These are phyloP conservation scores for Polygonum aviculare DNA, from an alignment of 148 eudicot species.

Conservation along the genomic window DNA sequence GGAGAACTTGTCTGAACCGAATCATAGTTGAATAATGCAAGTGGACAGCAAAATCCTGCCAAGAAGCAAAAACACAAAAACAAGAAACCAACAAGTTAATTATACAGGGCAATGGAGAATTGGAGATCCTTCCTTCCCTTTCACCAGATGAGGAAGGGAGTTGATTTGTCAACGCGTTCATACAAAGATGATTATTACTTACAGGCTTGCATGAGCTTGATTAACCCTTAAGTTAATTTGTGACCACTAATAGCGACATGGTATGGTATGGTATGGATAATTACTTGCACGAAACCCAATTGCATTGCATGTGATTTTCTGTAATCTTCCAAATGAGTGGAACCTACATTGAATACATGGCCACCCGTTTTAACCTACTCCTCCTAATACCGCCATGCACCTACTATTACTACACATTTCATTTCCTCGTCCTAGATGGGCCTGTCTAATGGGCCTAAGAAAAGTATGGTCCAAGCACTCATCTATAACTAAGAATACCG, in stretches of 20 bases:
- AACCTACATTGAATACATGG: neutral
- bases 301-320: slow-evolving; percentile 1
- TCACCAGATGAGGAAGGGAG: neutral
- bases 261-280: neutral
- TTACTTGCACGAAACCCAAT: slow-evolving; percentile 7
- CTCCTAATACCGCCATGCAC: neutral
- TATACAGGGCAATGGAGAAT: neutral
- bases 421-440: neutral
- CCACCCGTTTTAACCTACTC: neutral
- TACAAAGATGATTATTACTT: neutral
- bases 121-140: neutral
- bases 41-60: neutral
- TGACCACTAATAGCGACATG: neutral
- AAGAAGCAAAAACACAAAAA: neutral
- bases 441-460: neutral
- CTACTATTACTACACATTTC: too few relatives aligned
- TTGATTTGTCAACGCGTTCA: neutral
- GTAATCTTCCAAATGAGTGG: neutral
- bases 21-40: neutral
- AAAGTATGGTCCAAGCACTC: neutral
- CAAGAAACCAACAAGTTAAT: slow-evolving; percentile 1
- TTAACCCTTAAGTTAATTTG: neutral
- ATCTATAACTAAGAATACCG: neutral
- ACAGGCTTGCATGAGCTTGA: neutral
- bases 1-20: neutral